A percentile compares a stretch with the other conserved stretches of the same genome.
Conservation (phyloP, 1,284 basidiomycete genomes). For the Leccinum fuscescens region DNA sequence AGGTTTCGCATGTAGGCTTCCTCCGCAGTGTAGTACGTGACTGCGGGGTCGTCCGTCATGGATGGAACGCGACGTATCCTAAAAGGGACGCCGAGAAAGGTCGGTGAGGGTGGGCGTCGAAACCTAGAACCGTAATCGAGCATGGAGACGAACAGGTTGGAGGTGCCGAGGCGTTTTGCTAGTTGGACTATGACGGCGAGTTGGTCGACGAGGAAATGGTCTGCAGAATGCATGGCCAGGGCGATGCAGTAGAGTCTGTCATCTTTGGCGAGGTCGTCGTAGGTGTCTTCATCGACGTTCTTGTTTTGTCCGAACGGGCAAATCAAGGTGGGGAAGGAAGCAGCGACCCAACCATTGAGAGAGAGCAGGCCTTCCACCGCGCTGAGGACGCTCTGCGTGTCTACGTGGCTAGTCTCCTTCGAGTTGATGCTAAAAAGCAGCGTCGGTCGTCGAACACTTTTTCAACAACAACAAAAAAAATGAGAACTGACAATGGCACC, state of each 20-base stretch:
- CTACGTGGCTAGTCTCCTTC: slow-evolving; percentile 81
- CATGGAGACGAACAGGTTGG: slow-evolving; percentile 93
- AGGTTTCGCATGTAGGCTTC: slow-evolving; percentile 91
- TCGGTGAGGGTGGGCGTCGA: slow-evolving; percentile 91
- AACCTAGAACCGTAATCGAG: slow-evolving; percentile 90
- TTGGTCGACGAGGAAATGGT: slow-evolving; percentile 96
- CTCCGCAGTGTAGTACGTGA: slow-evolving; percentile 91
- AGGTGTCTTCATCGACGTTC: slow-evolving; percentile 78
- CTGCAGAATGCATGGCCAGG: slow-evolving; percentile 91
- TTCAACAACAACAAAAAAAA: neutral
- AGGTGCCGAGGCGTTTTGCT: slow-evolving; percentile 81
- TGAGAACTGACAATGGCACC: slow-evolving; percentile 71
- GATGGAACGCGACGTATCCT: slow-evolving; percentile 83
- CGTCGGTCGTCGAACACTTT: neutral
- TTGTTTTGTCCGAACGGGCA: slow-evolving; percentile 90
- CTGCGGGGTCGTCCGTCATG: slow-evolving; percentile 83
- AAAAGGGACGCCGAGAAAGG: slow-evolving; percentile 89
- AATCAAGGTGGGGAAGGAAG: slow-evolving; percentile 84
- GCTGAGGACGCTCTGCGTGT: slow-evolving; percentile 81
- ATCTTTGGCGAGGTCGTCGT: slow-evolving; percentile 79
- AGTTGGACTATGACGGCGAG: slow-evolving; percentile 94
- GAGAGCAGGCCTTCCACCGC: slow-evolving; percentile 89
- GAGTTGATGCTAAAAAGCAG: slow-evolving; percentile 60
- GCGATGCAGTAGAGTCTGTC: slow-evolving; percentile 91
- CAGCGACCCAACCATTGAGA: slow-evolving; percentile 99